Evolutionary conservation across 345 rosid species (phyloP).

Genomic region (Eutrema japonicum): DNA sequence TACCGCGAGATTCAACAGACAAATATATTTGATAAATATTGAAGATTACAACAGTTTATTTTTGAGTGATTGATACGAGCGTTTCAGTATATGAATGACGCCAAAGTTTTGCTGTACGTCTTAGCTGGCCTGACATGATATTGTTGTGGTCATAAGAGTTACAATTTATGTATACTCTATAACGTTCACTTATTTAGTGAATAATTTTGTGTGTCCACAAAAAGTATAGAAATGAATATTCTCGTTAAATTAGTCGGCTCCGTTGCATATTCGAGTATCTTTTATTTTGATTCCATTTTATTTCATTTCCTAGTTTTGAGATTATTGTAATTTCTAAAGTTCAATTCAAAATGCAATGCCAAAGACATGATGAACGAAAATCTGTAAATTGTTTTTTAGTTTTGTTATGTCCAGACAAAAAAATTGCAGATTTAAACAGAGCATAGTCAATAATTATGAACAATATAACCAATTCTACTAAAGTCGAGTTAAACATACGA

Average conservation of each 20-base stretch:
- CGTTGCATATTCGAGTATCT: slow-evolving; percentile 29
- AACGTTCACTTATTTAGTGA: slow-evolving; percentile 35
- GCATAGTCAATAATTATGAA: no score
- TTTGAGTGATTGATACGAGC: slow-evolving; percentile 38
- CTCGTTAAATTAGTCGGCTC: neutral
- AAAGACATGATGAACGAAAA: no score
- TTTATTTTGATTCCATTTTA: slow-evolving; percentile 16
- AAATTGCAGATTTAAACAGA: no score
- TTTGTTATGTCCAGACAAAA: no score
- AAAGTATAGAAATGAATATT: slow-evolving; percentile 29
- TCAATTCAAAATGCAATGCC: neutral
- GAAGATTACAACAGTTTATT: neutral
- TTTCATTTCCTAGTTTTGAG: neutral
- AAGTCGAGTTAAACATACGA: no score
- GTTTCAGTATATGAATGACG: slow-evolving; percentile 23
- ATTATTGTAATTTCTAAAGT: neutral
- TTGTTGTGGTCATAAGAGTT: slow-evolving; percentile 32
- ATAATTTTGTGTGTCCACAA: slow-evolving; percentile 33
- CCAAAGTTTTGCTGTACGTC: slow-evolving; percentile 39
- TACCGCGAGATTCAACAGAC: neutral
- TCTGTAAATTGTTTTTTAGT: no score
- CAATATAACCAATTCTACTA: no score
- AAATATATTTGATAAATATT: slow-evolving; percentile 4
- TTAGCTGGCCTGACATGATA: slow-evolving; percentile 44
- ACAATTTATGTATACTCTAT: neutral